Base-by-base conservation (phyloP, 139 green algal genomes). In the Astrephomene gubernaculifera region DNA sequence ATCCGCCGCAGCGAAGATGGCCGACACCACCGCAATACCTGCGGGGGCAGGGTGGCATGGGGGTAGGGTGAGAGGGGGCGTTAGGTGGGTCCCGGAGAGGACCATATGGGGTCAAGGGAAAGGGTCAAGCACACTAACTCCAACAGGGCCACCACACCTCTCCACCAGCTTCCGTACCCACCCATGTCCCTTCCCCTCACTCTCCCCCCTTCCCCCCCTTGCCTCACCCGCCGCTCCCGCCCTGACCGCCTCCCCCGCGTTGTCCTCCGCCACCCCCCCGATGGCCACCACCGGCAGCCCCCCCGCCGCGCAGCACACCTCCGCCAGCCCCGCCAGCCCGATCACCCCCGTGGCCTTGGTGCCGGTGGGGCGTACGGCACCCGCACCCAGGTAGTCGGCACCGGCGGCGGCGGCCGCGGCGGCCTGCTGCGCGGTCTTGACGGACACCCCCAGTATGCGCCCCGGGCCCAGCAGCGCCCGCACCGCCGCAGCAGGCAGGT, bases 341-440 rank as follows among this genome's bases (percentile, higher is more conserved):
- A 98, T 95, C 4, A 95, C 90, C 17, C 36, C 81, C 17, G 86
- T 95, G 71, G 95, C 92, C 90, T 99, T 99, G 35, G 96, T 98
- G 73, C 64, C 80, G 12, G 79, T 85, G 33, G 79, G 63, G 43
- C 67, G 43, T 24, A 76, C 76, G 52, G 95, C 94, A 8, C 96
- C 96, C 0, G 86, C 87, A 0, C 96, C 96, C 14, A 99, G 44
- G 88, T 99, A 99, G 89, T 99, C 96, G 0, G 96, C 96, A 0
- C 96, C 96, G 2, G 92, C 95, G 5, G 89, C 90, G 60, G 89
- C 45, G 1, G 85, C 85, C 90, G 94, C 36, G 38, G 36, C 25
- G n/a, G 53, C 80, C 80, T 86, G 24, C 52, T 93, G 89, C 0
- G 88, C 73, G 0, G 89, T 97, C 82, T 97, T 98, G 1, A 92